phyloP scores from a whole-genome alignment of 2,329 filamentous ascomycete genomes.

The Monilinia fructigena region DNA sequence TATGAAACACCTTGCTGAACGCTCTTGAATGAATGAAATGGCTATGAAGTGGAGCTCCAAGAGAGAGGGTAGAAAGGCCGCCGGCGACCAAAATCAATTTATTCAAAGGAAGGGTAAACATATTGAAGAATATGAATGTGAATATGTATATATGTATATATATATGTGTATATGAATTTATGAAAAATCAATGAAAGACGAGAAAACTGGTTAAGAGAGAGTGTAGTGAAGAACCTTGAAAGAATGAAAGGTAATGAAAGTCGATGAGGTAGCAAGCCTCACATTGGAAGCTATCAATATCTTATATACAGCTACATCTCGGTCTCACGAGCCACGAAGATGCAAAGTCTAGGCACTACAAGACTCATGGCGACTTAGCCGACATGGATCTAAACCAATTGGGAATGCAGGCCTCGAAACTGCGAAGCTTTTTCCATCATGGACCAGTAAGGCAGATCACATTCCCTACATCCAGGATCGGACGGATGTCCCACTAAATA shows the following conservation, averaged over 20 bases:
- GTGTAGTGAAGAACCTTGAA: conserved; percentile 9
- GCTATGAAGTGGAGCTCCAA: conserved; percentile 23
- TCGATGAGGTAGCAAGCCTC: background rate
- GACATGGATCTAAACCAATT: conserved; percentile 4
- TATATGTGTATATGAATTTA: background rate
- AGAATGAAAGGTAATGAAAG: conserved; percentile 5
- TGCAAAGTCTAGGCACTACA: background rate
- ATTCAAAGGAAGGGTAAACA: conserved; percentile 27
- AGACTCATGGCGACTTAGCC: conserved; percentile 7
- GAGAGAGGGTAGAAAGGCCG: conserved; percentile 29
- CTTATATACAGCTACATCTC: background rate
- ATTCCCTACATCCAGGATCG: background rate
- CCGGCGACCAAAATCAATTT: conserved; percentile 28
- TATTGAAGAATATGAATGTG: conserved; percentile 23
- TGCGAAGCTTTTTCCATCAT: background rate
- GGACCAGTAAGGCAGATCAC: conserved; percentile 12
- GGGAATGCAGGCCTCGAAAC: conserved; percentile 2
- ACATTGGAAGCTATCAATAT: background rate
- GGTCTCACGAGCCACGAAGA: background rate
- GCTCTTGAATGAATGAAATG: conserved; percentile 16
- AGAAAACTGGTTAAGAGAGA: conserved; percentile 14
- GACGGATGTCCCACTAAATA: conserved; percentile 3
- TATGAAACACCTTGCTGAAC: conserved; percentile 18
- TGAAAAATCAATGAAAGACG: background rate
- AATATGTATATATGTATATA: background rate